Base-by-base conservation (phyloP, 495 filamentous ascomycete species). In the Xylaria cubensis region DNA sequence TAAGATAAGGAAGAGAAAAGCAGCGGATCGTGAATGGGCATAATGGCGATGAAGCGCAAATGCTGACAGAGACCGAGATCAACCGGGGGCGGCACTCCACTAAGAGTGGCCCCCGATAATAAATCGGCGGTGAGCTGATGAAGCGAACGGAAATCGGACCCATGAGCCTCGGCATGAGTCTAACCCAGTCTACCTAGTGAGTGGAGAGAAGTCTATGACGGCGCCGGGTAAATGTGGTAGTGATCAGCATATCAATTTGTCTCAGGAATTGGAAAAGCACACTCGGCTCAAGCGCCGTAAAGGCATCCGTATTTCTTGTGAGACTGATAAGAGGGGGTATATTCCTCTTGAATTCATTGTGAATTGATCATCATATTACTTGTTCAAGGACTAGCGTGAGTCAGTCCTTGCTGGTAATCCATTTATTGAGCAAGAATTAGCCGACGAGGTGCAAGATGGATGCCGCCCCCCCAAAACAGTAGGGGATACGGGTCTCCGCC, bases 61-160 rank as follows among this genome's bases (percentile, higher is more conserved):
- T 36, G 61, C 61, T 64, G 36, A 64, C 61, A 64, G 44, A 64
- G 61, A 26, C 61, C 61, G 61, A 64, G 61, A 61, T 0, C 9
- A 7, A 24, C 58, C 58, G 32, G 34, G 32, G 29, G 29, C 39
- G 39, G 26, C 13, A 64, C 61, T 64, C 61, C 36, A 64, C 39
- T 64, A 41, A 64, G 39, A 64, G 39, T 44, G 61, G 61, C 21
- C 61, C 29, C 39, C 61, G 61, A 64, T 64, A 64, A 64, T 64
- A 64, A 64, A 44, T 64, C 61, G 61, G 61, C 39, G 59, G 9
- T 13, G 34, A 15, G 24, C 53, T 29, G 39, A 13, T 19, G 36
- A 39, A 19, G 12, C 34, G 58, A 61, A 39, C 58, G 58, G 58
- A 32, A 56, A 17, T 12, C 53, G 53, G 53, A 13, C 19, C 19